Conservation (phyloP, 108 stramenopile species). For the Mediolabrus comicus region DNA sequence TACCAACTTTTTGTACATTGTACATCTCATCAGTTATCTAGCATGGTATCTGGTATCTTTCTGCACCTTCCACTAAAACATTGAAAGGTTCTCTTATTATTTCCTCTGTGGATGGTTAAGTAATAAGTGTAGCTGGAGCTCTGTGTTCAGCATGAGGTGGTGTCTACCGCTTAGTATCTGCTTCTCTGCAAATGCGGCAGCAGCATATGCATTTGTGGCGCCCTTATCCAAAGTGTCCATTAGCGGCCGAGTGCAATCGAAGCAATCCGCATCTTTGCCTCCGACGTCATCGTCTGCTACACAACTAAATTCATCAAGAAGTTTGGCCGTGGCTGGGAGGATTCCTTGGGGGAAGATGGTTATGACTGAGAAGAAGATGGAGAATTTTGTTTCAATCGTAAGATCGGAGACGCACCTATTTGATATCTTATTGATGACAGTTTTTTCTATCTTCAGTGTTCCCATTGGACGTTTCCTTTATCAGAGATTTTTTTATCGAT, state of each 20-base stretch:
- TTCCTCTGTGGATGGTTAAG: no score
- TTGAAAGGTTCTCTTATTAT: no score
- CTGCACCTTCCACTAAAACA: no score
- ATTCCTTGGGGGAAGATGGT: slow-evolving; percentile 43
- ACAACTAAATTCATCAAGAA: background rate
- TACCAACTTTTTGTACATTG: no score
- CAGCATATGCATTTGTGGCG: background rate
- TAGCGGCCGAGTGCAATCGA: background rate
- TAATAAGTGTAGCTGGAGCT: no score
- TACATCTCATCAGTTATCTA: no score
- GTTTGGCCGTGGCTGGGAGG: slow-evolving; percentile 35
- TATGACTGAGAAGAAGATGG: slow-evolving; percentile 15
- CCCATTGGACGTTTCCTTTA: slow-evolving; percentile 19
- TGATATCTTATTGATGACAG: background rate
- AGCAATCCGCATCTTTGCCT: background rate
- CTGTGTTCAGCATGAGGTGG: no score
- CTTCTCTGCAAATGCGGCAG: no score
- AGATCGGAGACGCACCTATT: slow-evolving; percentile 20
- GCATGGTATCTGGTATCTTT: no score
- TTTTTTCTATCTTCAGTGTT: slow-evolving; percentile 20
- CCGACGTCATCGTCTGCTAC: background rate
- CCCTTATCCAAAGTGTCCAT: no score
- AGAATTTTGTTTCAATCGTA: slow-evolving; percentile 34
- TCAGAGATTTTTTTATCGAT: slow-evolving; percentile 15
- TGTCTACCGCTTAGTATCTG: no score